phyloP scores from a whole-genome alignment of 2,329 filamentous ascomycete species.

The Mariannaea elegans region DNA sequence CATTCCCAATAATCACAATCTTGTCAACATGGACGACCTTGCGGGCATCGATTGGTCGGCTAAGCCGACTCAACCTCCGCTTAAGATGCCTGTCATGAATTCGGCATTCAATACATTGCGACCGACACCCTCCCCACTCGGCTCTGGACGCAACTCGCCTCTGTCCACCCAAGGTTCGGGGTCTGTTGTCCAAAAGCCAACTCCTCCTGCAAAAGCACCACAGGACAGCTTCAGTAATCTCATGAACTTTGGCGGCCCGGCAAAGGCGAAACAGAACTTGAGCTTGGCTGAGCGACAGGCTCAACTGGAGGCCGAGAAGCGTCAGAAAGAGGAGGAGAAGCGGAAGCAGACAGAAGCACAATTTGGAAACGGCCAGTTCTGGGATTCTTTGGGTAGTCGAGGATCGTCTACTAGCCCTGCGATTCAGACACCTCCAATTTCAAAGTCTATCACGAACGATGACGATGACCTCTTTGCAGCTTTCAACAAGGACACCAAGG shows the following conservation, averaged over 20 bases:
- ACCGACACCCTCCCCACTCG: slow-evolving; percentile 64
- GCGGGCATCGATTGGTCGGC: slow-evolving; percentile 67
- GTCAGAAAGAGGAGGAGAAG: slow-evolving; percentile 77
- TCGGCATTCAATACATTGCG: slow-evolving; percentile 60
- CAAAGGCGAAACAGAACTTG: slow-evolving; percentile 73
- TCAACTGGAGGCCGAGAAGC: slow-evolving; percentile 70
- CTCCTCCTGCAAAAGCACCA: slow-evolving; percentile 58
- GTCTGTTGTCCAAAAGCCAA: slow-evolving; percentile 52
- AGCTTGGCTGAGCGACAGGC: slow-evolving; percentile 81
- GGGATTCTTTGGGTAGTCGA: slow-evolving; percentile 74
- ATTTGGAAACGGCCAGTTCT: slow-evolving; percentile 80
- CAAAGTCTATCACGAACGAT: slow-evolving; percentile 43
- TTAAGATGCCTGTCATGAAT: slow-evolving; percentile 53
- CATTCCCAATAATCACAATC: slow-evolving; percentile 32
- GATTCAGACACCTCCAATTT: slow-evolving; percentile 29
- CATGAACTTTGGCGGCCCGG: slow-evolving; percentile 64
- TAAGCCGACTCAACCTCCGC: slow-evolving; percentile 48
- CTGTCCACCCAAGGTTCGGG: slow-evolving; percentile 60
- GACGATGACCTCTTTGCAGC: slow-evolving; percentile 74
- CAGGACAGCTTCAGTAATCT: slow-evolving; percentile 83
- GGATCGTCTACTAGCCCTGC: slow-evolving; percentile 51
- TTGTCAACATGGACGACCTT: slow-evolving; percentile 67
- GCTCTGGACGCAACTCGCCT: slow-evolving; percentile 66
- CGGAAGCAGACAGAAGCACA: slow-evolving; percentile 76
- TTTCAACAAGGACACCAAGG: slow-evolving; percentile 72